Conservation (phyloP, 331 rosid species). For the Malus hybrid region DNA sequence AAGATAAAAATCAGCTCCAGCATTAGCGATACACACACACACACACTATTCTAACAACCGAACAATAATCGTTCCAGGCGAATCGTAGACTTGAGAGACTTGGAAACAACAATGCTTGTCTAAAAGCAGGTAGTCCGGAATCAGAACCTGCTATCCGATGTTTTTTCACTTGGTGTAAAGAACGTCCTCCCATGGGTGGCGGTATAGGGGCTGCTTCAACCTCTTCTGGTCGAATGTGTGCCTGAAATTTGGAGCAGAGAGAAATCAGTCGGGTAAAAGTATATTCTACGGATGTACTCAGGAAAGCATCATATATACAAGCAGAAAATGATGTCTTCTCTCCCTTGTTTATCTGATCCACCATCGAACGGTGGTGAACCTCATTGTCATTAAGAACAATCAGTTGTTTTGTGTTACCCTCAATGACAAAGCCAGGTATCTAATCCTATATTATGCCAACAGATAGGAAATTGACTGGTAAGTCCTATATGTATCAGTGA, state of each 20-base stretch:
- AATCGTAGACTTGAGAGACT: slow-evolving; percentile 22
- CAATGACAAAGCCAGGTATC: background rate
- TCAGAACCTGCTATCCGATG: slow-evolving; percentile 1
- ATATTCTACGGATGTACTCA: background rate
- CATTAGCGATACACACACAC: slow-evolving; percentile 1
- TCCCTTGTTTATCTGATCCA: background rate
- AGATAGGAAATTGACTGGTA: background rate
- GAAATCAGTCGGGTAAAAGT: slow-evolving; percentile 9
- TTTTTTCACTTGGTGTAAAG: slow-evolving; percentile 85
- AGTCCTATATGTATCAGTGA: slow-evolving; percentile 10
- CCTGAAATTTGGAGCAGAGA: slow-evolving; percentile 38
- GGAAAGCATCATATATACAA: background rate
- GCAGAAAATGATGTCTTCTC: background rate
- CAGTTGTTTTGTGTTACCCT: background rate
- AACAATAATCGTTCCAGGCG: slow-evolving; percentile 23
- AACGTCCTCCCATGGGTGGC: slow-evolving; percentile 99
- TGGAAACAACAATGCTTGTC: slow-evolving; percentile 8
- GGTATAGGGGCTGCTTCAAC: slow-evolving; percentile 96
- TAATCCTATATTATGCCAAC: slow-evolving; percentile 3
- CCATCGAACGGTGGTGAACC: background rate
- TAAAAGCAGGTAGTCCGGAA: slow-evolving; percentile 1
- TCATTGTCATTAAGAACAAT: background rate
- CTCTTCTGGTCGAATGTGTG: slow-evolving; percentile 99
- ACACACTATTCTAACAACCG: slow-evolving; percentile 36
- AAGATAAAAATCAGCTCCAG: background rate